These are phyloP conservation scores for Huntiella bhutanensis DNA, from an alignment of 2,329 filamentous ascomycete species.

Conservation along the genomic window DNA sequence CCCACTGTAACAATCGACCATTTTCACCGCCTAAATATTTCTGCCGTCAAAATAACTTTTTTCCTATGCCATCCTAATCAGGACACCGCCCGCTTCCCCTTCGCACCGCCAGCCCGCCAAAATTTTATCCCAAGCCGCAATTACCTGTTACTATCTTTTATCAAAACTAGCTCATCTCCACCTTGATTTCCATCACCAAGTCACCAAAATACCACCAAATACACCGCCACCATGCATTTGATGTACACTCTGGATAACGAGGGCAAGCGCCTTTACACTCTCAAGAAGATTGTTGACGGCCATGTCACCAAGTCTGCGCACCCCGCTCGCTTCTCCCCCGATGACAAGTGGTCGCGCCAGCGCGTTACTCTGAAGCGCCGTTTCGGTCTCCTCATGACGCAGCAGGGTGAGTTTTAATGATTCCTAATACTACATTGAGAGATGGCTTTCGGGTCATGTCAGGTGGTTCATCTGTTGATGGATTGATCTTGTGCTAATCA, in stretches of 20 bases:
- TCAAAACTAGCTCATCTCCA: background rate
- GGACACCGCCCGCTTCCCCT: too few species aligned
- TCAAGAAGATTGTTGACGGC: constrained; percentile 72
- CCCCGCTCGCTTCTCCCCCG: constrained; percentile 88
- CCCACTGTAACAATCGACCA: too few species aligned
- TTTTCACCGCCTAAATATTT: too few species aligned
- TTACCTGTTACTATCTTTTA: too few species aligned
- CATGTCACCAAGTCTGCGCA: constrained; percentile 91
- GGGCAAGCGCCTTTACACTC: constrained; percentile 84
- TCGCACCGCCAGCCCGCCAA: too few species aligned
- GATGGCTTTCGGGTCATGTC: background rate
- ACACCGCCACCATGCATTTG: constrained; percentile 32
- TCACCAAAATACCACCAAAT: background rate
- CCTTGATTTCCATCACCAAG: background rate
- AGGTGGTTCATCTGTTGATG: background rate
- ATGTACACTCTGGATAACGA: constrained; percentile 69
- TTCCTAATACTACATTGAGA: background rate
- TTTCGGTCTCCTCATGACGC: constrained; percentile 72
- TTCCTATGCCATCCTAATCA: too few species aligned
- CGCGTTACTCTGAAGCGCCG: constrained; percentile 88
- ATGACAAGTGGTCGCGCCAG: constrained; percentile 97
- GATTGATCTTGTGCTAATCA: background rate
- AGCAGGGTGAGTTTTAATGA: constrained; percentile 35
- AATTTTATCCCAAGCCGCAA: too few species aligned
- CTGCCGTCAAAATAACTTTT: too few species aligned